Evolutionary conservation across 2,329 filamentous ascomycete genomes (phyloP).

Genomic region (Phyllosticta citribraziliensis): DNA sequence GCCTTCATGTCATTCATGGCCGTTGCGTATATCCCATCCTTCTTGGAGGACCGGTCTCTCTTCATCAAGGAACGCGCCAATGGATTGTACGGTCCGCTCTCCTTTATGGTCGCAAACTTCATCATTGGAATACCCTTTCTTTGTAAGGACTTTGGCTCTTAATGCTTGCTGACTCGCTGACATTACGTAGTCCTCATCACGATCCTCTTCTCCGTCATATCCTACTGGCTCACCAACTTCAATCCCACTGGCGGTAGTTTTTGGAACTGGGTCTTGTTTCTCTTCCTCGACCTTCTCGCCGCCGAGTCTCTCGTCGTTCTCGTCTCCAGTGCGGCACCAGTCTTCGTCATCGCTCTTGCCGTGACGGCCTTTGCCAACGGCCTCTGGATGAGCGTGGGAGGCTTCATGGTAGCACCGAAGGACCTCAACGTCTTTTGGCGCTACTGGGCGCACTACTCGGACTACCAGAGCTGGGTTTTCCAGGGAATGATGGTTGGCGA

Average conservation of each 20-base stretch:
- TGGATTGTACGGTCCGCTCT: conserved; percentile 64
- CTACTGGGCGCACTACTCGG: conserved; percentile 82
- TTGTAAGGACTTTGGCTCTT: conserved; percentile 31
- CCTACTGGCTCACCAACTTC: conserved; percentile 76
- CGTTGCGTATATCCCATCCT: conserved; percentile 74
- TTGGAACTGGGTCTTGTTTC: conserved; percentile 71
- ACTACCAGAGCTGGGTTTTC: conserved; percentile 81
- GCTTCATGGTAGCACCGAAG: conserved; percentile 65
- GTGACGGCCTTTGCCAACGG: conserved; percentile 79
- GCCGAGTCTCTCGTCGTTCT: conserved; percentile 77
- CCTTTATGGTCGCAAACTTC: conserved; percentile 71
- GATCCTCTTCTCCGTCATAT: conserved; percentile 62
- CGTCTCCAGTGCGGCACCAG: conserved; percentile 61
- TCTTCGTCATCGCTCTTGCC: conserved; percentile 71
- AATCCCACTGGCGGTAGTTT: conserved; percentile 55
- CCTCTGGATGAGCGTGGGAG: conserved; percentile 79
- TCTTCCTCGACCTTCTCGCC: conserved; percentile 74
- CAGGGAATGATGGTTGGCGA: conserved; percentile 92
- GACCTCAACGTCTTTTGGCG: conserved; percentile 75
- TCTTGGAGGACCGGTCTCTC: conserved; percentile 64
- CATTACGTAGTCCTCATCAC: conserved; percentile 52
- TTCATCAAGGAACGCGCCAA: conserved; percentile 73
- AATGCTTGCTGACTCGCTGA: neutral
- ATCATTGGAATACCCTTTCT: conserved; percentile 72
- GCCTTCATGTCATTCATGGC: conserved; percentile 46